Evolutionary conservation across 495 filamentous ascomycete species (phyloP).

Genomic region (Daldinia bambusicola): DNA sequence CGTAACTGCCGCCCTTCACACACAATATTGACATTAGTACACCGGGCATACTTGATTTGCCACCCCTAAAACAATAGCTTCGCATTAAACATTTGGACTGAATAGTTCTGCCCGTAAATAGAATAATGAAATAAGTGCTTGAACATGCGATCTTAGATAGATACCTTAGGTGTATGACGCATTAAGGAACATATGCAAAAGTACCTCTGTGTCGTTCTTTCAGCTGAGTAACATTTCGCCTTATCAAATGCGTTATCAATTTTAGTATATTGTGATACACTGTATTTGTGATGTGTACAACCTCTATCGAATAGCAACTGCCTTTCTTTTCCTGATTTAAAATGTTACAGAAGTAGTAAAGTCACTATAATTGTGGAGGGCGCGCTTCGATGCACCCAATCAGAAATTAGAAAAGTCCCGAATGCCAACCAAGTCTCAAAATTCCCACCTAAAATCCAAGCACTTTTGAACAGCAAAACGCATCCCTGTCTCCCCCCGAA

Average conservation of each 20-base stretch:
- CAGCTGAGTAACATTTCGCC: background rate
- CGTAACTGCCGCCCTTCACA: background rate
- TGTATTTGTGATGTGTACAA: background rate
- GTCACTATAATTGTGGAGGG: constrained; percentile 7
- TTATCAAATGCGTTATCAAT: constrained; percentile 21
- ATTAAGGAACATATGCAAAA: background rate
- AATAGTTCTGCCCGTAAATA: background rate
- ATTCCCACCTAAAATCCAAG: constrained; percentile 47
- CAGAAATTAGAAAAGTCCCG: constrained; percentile 38
- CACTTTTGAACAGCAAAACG: constrained; percentile 44
- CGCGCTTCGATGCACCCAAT: constrained; percentile 45
- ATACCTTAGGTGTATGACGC: background rate
- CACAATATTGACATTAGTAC: background rate
- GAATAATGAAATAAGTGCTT: constrained; percentile 2
- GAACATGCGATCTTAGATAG: background rate
- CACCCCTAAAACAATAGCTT: background rate
- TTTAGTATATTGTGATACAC: background rate
- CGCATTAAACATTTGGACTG: background rate
- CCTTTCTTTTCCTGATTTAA: constrained; percentile 24
- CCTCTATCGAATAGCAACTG: background rate
- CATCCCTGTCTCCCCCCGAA: constrained; percentile 50
- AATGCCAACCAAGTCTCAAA: constrained; percentile 26
- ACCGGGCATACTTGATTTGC: background rate
- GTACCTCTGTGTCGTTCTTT: background rate
- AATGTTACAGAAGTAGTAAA: constrained; percentile 31